These are phyloP conservation scores for Fusarium zealandicum DNA, from an alignment of 2,329 filamentous ascomycete genomes.

Conservation along the genomic window DNA sequence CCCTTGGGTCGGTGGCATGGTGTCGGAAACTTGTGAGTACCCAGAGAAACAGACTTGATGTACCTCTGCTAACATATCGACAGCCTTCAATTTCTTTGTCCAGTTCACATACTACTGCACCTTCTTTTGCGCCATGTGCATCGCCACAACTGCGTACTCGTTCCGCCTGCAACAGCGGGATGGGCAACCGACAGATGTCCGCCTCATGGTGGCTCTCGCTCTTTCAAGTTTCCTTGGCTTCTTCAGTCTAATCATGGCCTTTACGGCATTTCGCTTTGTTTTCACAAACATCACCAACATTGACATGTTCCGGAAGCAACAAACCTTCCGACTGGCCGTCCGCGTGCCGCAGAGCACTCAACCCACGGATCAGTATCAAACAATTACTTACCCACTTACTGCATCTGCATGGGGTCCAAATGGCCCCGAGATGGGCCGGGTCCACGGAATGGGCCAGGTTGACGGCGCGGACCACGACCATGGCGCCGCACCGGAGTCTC, in stretches of 20 bases:
- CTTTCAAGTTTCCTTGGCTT: constrained; percentile 76
- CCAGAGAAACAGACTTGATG: neutral
- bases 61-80: neutral
- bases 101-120: constrained; percentile 82
- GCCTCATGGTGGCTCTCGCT: constrained; percentile 71
- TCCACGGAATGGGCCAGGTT: neutral
- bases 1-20: constrained; percentile 94
- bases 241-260: constrained; percentile 81
- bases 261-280: constrained; percentile 74
- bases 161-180: constrained; percentile 61
- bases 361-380: constrained; percentile 53
- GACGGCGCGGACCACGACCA: constrained; percentile 1
- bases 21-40: constrained; percentile 75
- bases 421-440: constrained; percentile 9
- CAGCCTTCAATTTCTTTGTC: constrained; percentile 88
- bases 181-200: constrained; percentile 56
- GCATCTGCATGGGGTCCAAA: constrained; percentile 17
- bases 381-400: constrained; percentile 66
- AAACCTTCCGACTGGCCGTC: constrained; percentile 77
- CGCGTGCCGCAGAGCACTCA: constrained; percentile 64
- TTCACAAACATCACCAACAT: constrained; percentile 83
- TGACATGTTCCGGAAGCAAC: constrained; percentile 72
- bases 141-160: constrained; percentile 71
- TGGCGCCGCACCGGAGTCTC: constrained; percentile 22
- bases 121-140: constrained; percentile 69